phyloP scores from a whole-genome alignment of 352 stramenopile genomes.

The Thalassiosira allenii region DNA sequence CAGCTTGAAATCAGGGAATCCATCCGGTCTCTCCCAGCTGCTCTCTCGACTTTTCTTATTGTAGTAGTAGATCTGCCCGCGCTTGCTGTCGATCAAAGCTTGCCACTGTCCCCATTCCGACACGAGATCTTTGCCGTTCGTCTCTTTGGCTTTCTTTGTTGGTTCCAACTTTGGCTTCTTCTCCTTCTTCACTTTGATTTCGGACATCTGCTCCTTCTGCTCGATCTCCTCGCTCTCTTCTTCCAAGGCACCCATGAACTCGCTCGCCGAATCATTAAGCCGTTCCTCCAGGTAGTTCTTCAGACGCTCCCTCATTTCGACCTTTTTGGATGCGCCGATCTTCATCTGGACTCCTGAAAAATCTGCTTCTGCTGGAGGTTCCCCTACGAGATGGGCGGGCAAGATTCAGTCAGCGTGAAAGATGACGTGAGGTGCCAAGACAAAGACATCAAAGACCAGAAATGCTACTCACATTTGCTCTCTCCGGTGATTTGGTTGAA shows the following conservation, averaged over 20 bases:
- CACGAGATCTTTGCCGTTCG: constrained; percentile 11
- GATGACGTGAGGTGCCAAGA: not conserved
- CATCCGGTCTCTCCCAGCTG: constrained; percentile 56
- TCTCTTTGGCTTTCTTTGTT: not conserved
- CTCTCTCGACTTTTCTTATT: constrained; percentile 54
- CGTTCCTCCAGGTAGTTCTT: constrained; percentile 45
- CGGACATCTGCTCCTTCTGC: not conserved
- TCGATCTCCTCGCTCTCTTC: constrained; percentile 11
- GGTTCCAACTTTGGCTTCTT: not conserved
- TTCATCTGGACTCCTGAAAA: constrained; percentile 32
- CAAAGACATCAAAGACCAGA: not conserved
- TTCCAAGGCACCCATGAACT: constrained; percentile 22
- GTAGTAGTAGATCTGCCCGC: constrained; percentile 68
- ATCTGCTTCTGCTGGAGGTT: constrained; percentile 9
- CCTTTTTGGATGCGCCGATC: constrained; percentile 30
- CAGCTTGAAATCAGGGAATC: constrained; percentile 40
- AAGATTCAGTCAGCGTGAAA: not conserved
- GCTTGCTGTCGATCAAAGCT: constrained; percentile 31
- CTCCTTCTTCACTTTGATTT: not conserved
- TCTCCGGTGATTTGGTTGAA: constrained; percentile 37
- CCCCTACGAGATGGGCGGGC: constrained; percentile 3
- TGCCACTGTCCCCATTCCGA: constrained; percentile 15
- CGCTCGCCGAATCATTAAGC: constrained; percentile 16
- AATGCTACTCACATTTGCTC: constrained; percentile 32
- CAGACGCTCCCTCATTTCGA: constrained; percentile 41